A percentile compares a stretch with the other conserved stretches of the same genome.
These are phyloP conservation scores for Suillus ampliporus DNA, from an alignment of 768 basidiomycete species.

Conservation along the genomic window DNA sequence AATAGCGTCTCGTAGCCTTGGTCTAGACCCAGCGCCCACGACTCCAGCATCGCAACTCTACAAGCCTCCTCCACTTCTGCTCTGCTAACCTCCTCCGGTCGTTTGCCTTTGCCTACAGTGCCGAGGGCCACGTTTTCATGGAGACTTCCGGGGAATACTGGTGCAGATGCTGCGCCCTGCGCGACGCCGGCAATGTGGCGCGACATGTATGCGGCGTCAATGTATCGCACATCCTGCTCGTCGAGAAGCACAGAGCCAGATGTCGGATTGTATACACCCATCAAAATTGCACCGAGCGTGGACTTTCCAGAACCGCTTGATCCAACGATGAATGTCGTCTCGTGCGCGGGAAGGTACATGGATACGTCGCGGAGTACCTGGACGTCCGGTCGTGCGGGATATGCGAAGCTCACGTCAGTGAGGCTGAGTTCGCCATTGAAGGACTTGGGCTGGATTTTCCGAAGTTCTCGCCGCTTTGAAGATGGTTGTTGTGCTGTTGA, in stretches of 20 bases:
- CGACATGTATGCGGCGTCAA: slow-evolving; percentile 75
- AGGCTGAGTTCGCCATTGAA: slow-evolving; percentile 78
- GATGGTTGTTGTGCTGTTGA: slow-evolving; percentile 13
- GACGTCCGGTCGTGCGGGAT: slow-evolving; percentile 70
- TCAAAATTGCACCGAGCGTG: slow-evolving; percentile 65
- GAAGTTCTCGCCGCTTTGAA: slow-evolving; percentile 40
- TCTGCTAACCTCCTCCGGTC: slow-evolving; percentile 57
- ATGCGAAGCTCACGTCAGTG: slow-evolving; percentile 66
- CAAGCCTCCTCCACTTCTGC: slow-evolving; percentile 84
- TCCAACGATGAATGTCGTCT: slow-evolving; percentile 83
- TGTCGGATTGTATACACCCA: slow-evolving; percentile 75
- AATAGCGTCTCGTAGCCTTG: slow-evolving; percentile 87
- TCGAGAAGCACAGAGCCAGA: slow-evolving; percentile 78
- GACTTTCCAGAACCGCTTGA: slow-evolving; percentile 82
- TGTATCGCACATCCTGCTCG: slow-evolving; percentile 76
- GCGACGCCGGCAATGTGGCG: slow-evolving; percentile 76
- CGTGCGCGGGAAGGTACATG: slow-evolving; percentile 71
- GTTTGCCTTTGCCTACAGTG: slow-evolving; percentile 52
- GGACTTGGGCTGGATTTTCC: slow-evolving; percentile 66
- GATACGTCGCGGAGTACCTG: slow-evolving; percentile 63
- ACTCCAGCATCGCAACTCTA: slow-evolving; percentile 83
- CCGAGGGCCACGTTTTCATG: slow-evolving; percentile 90
- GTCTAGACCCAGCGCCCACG: slow-evolving; percentile 84
- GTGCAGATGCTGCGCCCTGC: slow-evolving; percentile 67
- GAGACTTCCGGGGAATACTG: slow-evolving; percentile 75